Base-by-base conservation (phyloP, 2,329 filamentous ascomycete genomes). In the Dryadomyces quercivorus region DNA sequence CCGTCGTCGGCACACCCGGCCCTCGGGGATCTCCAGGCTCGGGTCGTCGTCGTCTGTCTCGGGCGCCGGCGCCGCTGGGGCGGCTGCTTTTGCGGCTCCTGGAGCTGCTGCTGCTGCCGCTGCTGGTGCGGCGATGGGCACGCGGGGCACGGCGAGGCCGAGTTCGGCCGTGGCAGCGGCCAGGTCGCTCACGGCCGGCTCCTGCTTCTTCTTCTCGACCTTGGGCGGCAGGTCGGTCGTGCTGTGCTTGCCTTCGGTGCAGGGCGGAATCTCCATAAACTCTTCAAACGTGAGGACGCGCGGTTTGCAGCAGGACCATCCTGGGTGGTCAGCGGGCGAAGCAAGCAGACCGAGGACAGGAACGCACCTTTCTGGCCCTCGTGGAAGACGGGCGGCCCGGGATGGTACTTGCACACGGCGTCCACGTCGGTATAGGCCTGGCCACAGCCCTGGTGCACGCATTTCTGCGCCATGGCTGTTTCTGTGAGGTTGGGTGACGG, bases 281-380 rank as follows among this genome's bases (percentile, higher is more conserved):
- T 98, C 93, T 72, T 98, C 93, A 68, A 98, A 98, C 57, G 90
- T 96, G 63, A 98, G 77, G 63, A 97, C 90, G 65, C 93, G 86
- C 55, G 91, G 86, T 73, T 96, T 97, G 80, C 93, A 98, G 76
- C 93, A 98, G 75, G 95, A 94, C 92, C 93, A 97, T 66, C 93
- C 92, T 96, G 64, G 47, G 5, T 40, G 31, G 15, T 15, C n/a
- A 44, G 42, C 10, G 42, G 16, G 12, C 8, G 18, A 18, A 5
- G n/a, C 7, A 20, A 10, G 16, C 16, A 44, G 2, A 16, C 16
- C 8, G 4, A n/a, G n/a, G 42, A 44, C 18, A 44, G 15, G 10
- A 9, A 20, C 26, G 48, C 75, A 95, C 92, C 93, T 83, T 98
- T 97, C 72, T 96, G 92, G 58, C 93, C 93, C 73, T 98, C 93